phyloP scores from a whole-genome alignment of 2,329 filamentous ascomycete species.

The Fusarium decemcellulare region DNA sequence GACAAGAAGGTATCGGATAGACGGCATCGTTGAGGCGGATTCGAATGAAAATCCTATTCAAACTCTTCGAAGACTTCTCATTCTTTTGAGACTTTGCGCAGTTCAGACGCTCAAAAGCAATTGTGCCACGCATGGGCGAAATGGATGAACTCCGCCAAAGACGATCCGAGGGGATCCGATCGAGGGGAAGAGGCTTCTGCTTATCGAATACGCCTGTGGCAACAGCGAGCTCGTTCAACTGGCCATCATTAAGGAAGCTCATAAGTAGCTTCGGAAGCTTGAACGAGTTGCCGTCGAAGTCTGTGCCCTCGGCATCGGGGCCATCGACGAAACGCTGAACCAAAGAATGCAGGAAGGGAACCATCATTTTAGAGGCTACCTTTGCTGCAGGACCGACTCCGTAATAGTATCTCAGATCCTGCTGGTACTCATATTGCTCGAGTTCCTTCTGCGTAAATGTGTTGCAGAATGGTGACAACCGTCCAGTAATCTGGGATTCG shows the following conservation, averaged over 20 bases:
- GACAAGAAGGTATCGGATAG: constrained; percentile 70
- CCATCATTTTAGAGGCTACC: constrained; percentile 71
- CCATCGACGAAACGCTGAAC: constrained; percentile 67
- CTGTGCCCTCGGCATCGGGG: constrained; percentile 63
- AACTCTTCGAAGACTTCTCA: neutral
- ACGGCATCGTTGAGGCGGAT: constrained; percentile 74
- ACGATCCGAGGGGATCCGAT: constrained; percentile 61
- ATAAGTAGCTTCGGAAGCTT: constrained; percentile 70
- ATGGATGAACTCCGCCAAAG: constrained; percentile 70
- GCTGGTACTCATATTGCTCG: constrained; percentile 75
- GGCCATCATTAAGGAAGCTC: constrained; percentile 76
- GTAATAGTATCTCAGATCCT: constrained; percentile 79
- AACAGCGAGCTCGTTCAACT: constrained; percentile 73
- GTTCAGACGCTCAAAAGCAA: constrained; percentile 74
- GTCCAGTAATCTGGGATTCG: constrained; percentile 76
- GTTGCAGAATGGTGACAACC: constrained; percentile 72
- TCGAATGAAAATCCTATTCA: constrained; percentile 64
- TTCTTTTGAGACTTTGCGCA: constrained; percentile 53
- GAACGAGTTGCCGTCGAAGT: constrained; percentile 61
- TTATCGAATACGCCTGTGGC: constrained; percentile 73
- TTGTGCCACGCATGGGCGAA: constrained; percentile 75
- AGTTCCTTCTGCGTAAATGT: constrained; percentile 75
- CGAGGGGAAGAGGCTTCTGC: constrained; percentile 63
- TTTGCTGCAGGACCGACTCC: constrained; percentile 70
- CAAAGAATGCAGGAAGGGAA: constrained; percentile 70